Base-by-base conservation (phyloP, 192 early-diverging fungal genomes). In the Obelidium mucronatum region DNA sequence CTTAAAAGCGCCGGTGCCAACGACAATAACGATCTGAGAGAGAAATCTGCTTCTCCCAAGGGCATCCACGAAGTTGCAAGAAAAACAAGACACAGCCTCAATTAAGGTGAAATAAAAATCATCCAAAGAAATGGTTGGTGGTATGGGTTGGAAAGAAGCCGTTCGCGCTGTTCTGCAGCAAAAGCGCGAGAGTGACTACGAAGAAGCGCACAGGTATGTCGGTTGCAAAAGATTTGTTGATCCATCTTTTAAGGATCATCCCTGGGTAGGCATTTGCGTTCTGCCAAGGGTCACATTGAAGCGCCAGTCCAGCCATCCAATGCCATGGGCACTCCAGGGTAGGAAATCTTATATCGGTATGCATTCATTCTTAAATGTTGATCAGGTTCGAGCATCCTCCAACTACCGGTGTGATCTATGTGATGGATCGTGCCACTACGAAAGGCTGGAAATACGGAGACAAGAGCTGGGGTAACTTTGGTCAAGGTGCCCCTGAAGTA, bases 341-440 rank as follows among this genome's bases (percentile, higher is more conserved):
- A 15, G 44, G 44, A 19, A 48, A 19, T 15, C 19, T 19, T 48
- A 44, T 44, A 44, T 44, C 5, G 6, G 17, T 11, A 5, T 44
- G 17, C 42, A 17, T 44, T 11, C 42, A 17, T 17, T 44, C 42
- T 11, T 44, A 44, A 44, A 44, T 44, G 42, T 17, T 44, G 42
- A 44, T 17, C 42, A 44, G 44, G 19, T 65, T 65, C n/a, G 63
- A 65, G 34, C 82, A 86, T 35, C 86, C 86, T 11, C 76, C 77
- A 5, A 74, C 61, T 54, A 88, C 86, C 2, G 86, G 86, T 2
- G 86, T 88, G 1, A 86, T 88, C 28, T 88, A 88, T 54, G 83
- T 85, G 24, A 88, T 82, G 81, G 87, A 88, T 76, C 73, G 86
- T 30, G 87, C 87, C 11, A 72, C 76, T 8, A 61, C 69, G 22